A percentile compares a stretch with the other conserved stretches of the same genome.
These are phyloP conservation scores for Thuja plicata DNA, from an alignment of 83 land plant species.

Conservation along the genomic window DNA sequence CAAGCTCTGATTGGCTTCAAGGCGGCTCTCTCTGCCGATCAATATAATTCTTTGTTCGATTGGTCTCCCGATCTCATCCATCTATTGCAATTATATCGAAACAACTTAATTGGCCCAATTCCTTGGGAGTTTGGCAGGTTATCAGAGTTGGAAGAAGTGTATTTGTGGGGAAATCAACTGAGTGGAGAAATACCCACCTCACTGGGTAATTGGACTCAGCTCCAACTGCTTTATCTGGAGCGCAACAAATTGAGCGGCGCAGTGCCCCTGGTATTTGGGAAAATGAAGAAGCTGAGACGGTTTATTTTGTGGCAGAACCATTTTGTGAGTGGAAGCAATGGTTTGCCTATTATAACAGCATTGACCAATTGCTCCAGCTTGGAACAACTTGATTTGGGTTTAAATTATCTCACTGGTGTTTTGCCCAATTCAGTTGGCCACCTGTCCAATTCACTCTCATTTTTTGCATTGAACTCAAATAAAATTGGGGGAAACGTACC, in stretches of 20 bases:
- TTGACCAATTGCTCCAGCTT: too few species aligned
- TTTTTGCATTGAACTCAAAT: constrained; percentile 4
- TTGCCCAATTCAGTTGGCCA: constrained; percentile 24
- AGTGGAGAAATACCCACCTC: too few species aligned
- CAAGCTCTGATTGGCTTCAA: too few species aligned
- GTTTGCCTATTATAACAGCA: too few species aligned
- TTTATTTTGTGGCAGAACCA: too few species aligned
- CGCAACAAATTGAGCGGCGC: constrained; percentile 16
- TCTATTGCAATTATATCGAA: background rate
- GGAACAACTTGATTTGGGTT: background rate
- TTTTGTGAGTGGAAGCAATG: too few species aligned
- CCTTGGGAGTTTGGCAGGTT: constrained; percentile 18
- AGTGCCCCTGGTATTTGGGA: constrained; percentile 19
- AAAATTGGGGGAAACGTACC: constrained; percentile 21
- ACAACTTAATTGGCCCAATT: background rate
- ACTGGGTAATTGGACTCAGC: background rate
- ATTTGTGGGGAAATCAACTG: constrained; percentile 8
- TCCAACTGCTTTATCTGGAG: constrained; percentile 9
- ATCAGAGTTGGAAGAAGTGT: background rate
- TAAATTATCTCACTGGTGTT: constrained; percentile 19
- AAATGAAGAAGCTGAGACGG: background rate
- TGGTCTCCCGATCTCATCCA: too few species aligned
- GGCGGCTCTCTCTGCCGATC: too few species aligned
- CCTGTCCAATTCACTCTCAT: background rate
- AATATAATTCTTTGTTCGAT: too few species aligned